Base-by-base conservation (phyloP, 2,329 filamentous ascomycete genomes). In the Phyllosticta citrichinensis region DNA sequence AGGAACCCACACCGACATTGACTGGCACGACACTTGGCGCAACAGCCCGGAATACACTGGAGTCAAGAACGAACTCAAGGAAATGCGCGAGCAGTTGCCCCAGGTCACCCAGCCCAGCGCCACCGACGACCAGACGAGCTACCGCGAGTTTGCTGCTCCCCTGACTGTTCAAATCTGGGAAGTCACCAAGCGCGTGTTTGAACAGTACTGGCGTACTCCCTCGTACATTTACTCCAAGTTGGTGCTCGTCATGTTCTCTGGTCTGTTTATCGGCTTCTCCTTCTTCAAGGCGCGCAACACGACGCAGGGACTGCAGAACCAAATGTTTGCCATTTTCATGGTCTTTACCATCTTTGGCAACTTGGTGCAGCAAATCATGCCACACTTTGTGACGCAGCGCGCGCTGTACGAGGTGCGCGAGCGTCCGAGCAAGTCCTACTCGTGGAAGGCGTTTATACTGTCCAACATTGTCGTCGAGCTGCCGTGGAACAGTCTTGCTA, bases 171-270 rank as follows among this genome's bases (percentile, higher is more conserved):
- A 96, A 73, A 76, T 93, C 52, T 76, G 75, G 61, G 80, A 86
- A 69, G 88, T 90, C 61, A 81, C 84, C 19, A 72, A 81, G 65
- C 89, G 91, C 68, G 87, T 94, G 25, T 94, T 94, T 79, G 83
- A 92, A 70, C 91, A 96, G 73, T 95, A 94, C 81, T 96, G 91
- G 91, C 88, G 91, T 63, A 92, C 87, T 0, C 91, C 91, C 0
- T 82, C 86, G 5, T 96, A 96, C 77, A 92, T 96, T 73, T 95
- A 93, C 77, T 87, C 88, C 68, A 96, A 96, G 79, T 71, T 80
- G 0, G 77, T 81, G 1, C 84, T 95, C 19, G 90, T 86, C 70
- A 76, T 82, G 24, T 74, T 85, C 17, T 80, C 81, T 17, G 76
- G 86, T 4, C 79, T 93, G 9, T 93, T 91, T 71, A 87, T 91